Percentiles rank a stretch among this genome's conserved stretches.
phyloP scores from a whole-genome alignment of 129 eudicot genomes.

The Pulicaria dysenterica region DNA sequence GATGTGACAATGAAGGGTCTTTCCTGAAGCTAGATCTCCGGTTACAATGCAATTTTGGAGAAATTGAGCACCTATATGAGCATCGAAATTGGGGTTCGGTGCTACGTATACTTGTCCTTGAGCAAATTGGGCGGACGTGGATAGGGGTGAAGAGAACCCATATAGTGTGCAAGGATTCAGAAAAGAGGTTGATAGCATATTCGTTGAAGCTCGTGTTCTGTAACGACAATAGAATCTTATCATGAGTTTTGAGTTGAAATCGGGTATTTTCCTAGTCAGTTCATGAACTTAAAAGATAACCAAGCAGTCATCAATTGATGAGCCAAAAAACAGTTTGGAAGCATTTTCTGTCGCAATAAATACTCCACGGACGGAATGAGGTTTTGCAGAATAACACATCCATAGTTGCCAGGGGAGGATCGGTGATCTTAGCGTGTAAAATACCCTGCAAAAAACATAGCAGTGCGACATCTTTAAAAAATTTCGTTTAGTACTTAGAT shows the following conservation, averaged over 20 bases:
- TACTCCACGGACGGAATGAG: no score
- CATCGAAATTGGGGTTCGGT: conserved; percentile 37
- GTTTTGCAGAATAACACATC: no score
- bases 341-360: not conserved
- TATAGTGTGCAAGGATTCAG: conserved; percentile 16
- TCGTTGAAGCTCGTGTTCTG: conserved; percentile 18
- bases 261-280: not conserved
- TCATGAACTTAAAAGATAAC: conserved; percentile 20
- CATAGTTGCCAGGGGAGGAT: no score
- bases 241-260: conserved; percentile 24
- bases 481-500: no score
- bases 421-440: no score
- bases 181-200: conserved; percentile 1
- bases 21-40: conserved; percentile 44
- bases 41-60: conserved; percentile 47
- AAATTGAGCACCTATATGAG: conserved; percentile 40
- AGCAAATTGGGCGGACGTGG: conserved; percentile 23
- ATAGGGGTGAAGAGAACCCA: conserved; percentile 25
- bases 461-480: no score
- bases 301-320: conserved; percentile 8
- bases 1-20: conserved; percentile 49
- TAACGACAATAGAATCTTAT: conserved; percentile 15
- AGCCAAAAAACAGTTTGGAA: conserved; percentile 5
- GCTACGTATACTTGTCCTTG: conserved; percentile 21
- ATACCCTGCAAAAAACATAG: no score